A percentile compares a stretch with the other conserved stretches of the same genome.
Evolutionary conservation across 441 rosid genomes (phyloP).

Genomic region (Eutrema salsugineum): DNA sequence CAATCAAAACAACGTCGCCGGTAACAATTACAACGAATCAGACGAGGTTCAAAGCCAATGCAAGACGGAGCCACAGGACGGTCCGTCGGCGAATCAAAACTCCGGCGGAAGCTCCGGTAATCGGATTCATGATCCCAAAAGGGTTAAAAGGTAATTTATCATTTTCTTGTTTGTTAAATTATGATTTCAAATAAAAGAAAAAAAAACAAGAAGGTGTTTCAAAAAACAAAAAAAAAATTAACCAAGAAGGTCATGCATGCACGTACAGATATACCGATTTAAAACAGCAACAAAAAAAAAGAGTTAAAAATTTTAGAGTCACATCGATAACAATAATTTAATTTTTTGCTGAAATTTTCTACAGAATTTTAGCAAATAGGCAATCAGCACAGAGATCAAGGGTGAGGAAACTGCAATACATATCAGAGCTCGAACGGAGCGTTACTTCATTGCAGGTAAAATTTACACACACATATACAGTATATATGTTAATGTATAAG

Average conservation of each 20-base stretch:
- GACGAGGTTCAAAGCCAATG: constrained; percentile 58
- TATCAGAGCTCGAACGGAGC: constrained; percentile 70
- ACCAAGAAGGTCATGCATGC: constrained; percentile 33
- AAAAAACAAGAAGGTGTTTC: no score
- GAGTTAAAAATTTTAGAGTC: not conserved
- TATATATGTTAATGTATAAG: not conserved
- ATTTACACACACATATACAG: not conserved
- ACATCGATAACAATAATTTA: not conserved
- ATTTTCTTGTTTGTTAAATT: not conserved
- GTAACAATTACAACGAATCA: constrained; percentile 28
- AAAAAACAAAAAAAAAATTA: no score
- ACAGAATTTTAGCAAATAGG: constrained; percentile 58
- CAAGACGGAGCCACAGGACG: constrained; percentile 39
- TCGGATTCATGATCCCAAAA: constrained; percentile 56
- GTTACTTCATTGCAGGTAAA: constrained; percentile 61
- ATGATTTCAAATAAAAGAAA: not conserved
- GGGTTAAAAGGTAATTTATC: constrained; percentile 58
- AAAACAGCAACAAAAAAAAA: not conserved
- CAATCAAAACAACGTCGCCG: constrained; percentile 4
- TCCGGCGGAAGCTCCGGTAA: constrained; percentile 36
- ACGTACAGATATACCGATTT: constrained; percentile 18
- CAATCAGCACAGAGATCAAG: constrained; percentile 79
- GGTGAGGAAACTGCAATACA: constrained; percentile 69
- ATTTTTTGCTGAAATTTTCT: not conserved
- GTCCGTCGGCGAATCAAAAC: constrained; percentile 24